These are phyloP conservation scores for Lotmaria passim DNA, from an alignment of 208 protist genomes.

Conservation along the genomic window DNA sequence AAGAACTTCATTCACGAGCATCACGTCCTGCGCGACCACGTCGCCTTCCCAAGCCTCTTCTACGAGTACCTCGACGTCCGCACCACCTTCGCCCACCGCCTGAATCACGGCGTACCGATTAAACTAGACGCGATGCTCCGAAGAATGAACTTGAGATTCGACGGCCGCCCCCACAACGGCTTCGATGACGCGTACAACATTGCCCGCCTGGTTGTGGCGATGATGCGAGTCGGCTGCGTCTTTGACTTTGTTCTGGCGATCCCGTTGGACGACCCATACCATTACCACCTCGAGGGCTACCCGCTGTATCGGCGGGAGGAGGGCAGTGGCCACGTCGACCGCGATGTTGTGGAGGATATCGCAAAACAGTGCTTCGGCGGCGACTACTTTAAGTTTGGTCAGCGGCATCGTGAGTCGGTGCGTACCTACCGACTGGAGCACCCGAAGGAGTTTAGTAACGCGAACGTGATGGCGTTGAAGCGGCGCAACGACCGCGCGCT, in stretches of 20 bases:
- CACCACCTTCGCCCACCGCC: conserved; percentile 79
- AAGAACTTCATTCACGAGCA: conserved; percentile 82
- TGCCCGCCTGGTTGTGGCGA: conserved; percentile 78
- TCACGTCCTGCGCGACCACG: conserved; percentile 80
- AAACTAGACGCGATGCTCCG: conserved; percentile 85
- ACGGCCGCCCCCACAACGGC: conserved; percentile 87
- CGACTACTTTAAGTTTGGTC: conserved; percentile 82
- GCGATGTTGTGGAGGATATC: conserved; percentile 87
- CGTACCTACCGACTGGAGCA: conserved; percentile 58
- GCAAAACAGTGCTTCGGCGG: conserved; percentile 80
- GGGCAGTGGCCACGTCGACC: conserved; percentile 76
- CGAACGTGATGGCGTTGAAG: conserved; percentile 45
- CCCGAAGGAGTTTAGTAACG: conserved; percentile 53
- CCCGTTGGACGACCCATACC: conserved; percentile 64
- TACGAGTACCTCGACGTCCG: conserved; percentile 92
- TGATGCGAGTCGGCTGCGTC: conserved; percentile 84
- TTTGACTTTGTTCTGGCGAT: conserved; percentile 84
- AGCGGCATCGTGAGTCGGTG: conserved; percentile 56
- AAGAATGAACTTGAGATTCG: conserved; percentile 72
- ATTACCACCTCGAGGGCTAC: conserved; percentile 67
- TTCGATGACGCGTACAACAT: conserved; percentile 94
- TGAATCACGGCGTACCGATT: conserved; percentile 70
- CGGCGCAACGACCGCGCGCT: conserved; percentile 42
- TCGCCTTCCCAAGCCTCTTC: conserved; percentile 78
- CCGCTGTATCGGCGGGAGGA: conserved; percentile 84